Evolutionary conservation across 2,329 filamentous ascomycete genomes (phyloP), one percentile per base, ranked within the genome.

Genomic region (Zasmidium cellare): DNA sequence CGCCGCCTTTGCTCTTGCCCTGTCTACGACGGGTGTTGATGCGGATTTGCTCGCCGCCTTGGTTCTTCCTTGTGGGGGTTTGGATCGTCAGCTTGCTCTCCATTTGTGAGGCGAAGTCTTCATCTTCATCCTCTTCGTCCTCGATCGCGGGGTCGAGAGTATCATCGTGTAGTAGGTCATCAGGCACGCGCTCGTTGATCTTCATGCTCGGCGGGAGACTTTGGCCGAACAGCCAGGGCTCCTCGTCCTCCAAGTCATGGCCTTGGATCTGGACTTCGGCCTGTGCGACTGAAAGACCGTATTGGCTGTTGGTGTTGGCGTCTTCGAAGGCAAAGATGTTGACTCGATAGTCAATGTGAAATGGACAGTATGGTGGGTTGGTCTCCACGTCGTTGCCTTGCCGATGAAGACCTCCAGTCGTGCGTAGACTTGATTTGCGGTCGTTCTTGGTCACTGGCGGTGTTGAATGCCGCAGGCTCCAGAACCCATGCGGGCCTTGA

Each of bases 291-390:
- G 41, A 16, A 57, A 53, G 47, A 44, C 52, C 53, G 49, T 58
- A 56, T 46, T 64, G 61, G 48, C 61, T 62, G 45, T 31, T 38
- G 22, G 53, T 49, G 18, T 53, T 60, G 19, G 57, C 57, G 46
- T 74, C 66, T 2, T 74, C 72, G 69, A 88, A 90, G 45, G 91
- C 83, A 65, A 87, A 89, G 24, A 97, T 79, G n/a, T 82, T 85
- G 46, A 97, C 90, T 2, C 93, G 86, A 55, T 86, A 84, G 69
- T 97, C 92, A 0, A 92, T 94, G 72, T 97, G 93, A 77, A 97
- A 97, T 1, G 94, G 93, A 69, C 96, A 92, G 68, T 96, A 97
- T 1, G 93, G 91, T 3, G 92, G 90, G 69, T 93, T 97, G 1
- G 93, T 96, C 71, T 99, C 94, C 64, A 71, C 65, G 50, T 71